Base-by-base conservation (phyloP, 148 eudicot genomes). In the Silene conica region DNA sequence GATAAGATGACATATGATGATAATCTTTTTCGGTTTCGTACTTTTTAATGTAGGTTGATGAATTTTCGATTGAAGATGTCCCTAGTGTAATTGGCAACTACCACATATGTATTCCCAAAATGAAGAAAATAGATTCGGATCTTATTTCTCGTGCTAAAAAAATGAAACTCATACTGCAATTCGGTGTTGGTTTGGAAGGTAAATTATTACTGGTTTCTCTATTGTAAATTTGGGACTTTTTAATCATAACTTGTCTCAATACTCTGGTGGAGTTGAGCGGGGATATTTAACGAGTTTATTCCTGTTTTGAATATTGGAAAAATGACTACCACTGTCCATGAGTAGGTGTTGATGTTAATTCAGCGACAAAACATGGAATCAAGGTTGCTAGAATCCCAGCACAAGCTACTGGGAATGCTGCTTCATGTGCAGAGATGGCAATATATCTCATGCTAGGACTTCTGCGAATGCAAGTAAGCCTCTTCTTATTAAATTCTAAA, bases 341-440 rank as follows among this genome's bases (percentile, higher is more conserved):
- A 59, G 76, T 72, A 95, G 98, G 98, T 84, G 85, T 95, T 82
- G 97, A 90, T 77, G 78, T 87, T 69, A 76, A 81, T 66, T 87
- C 98, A 72, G 98, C 98, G 14, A 84, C 97, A 63, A 31, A 73
- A 70, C 87, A 78, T 77, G 97, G 93, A 78, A 87, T 95, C 63
- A 95, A 84, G 83, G 97, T 95, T 82, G 98, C 93, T 71, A 78
- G 89, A 80, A 95, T 95, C 79, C 92, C 97, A 8, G 79, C 92
- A 26, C 78, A 78, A 16, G 72, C 19, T 48, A 85, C 97, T 59
- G 97, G 98, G 71, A 95, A 92, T 89, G 98, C 98, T 48, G 81
- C 84, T 69, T 88, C 98, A 41, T 95, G 98, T 81, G 98, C 96
- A 22, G 98, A 95, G 86, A 89, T 95, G 98, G 89, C 97, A 71